Evolutionary conservation across 2,329 filamentous ascomycete genomes (phyloP), one percentile per base, ranked within the genome.

Genomic region (Botrytis aclada): DNA sequence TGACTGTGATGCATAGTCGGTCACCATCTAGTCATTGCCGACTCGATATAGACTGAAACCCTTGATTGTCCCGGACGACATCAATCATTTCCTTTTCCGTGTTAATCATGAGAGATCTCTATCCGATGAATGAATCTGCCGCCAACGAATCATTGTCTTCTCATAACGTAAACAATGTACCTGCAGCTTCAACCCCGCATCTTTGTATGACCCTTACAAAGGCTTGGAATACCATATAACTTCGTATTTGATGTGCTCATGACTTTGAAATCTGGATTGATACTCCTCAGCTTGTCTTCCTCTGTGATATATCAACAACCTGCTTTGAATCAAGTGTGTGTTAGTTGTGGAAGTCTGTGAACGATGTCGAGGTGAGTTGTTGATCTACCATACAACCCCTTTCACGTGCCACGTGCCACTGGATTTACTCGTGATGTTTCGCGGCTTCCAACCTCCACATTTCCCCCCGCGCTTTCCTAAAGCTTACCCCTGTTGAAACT

Each of bases 121-220:
- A n/a, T 29, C 29, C 14, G 39, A 29, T n/a, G 29, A 56, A n/a
- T 54, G 22, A 56, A n/a, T 67, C 25, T 25, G 5, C 37, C 18
- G 16, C 25, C 65, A 37, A n/a, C 47, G 65, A 56, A 56, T 56
- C 47, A 41, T 56, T 41, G 25, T 56, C 9, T 37, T 61, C 65
- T 32, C 3, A 41, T 32, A 71, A 65, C 58, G 60, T 51, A 63
- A 61, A 51, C 41, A 32, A 32, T 51, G 64, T 62, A 51, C 64
- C 64, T 69, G 64, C 64, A 69, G 64, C 71, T 62, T 37, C 43
- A 63, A 72, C 71, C 71, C 71, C 71, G 71, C 71, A 73, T 39
- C 43, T 70, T 73, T 70, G 54, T 56, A 58, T 58, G 22, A 63
- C 56, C 66, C 45, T 67, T 37, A 71, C 45, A 56, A 64, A 71